A percentile compares a stretch with the other conserved stretches of the same genome.
These are phyloP conservation scores for Fraxinus americana DNA, from an alignment of 257 asterid species.

Conservation along the genomic window DNA sequence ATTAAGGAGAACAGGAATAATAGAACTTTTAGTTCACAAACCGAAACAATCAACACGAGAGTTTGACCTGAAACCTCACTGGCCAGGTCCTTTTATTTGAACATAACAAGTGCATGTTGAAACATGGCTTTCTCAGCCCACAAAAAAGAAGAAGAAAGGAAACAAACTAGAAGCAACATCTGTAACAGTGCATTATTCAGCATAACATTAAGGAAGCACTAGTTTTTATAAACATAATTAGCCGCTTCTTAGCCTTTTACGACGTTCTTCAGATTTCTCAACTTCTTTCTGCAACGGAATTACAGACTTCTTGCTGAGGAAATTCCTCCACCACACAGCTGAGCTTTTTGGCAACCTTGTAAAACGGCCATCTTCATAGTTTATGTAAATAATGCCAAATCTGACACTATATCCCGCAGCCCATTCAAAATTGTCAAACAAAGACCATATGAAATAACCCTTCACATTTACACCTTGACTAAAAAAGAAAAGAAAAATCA, in stretches of 20 bases:
- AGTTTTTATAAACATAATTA: too few species aligned
- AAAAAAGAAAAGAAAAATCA: conserved; percentile 8
- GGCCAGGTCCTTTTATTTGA: too few species aligned
- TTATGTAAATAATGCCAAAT: conserved; percentile 43
- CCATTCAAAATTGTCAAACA: conserved; percentile 59
- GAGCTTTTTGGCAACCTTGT: conserved; percentile 45
- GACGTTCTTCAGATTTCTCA: background rate
- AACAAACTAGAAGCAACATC: too few species aligned
- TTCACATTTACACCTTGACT: conserved; percentile 36
- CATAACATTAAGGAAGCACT: too few species aligned
- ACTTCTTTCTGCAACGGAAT: background rate
- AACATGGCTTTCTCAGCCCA: too few species aligned
- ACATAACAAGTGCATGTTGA: too few species aligned
- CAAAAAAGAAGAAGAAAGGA: too few species aligned
- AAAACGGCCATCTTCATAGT: conserved; percentile 27
- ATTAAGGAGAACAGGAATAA: too few species aligned
- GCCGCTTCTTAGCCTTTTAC: too few species aligned
- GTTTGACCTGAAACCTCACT: background rate
- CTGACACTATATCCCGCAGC: conserved; percentile 35
- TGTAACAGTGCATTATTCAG: too few species aligned
- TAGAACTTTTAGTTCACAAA: too few species aligned
- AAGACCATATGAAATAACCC: conserved; percentile 61
- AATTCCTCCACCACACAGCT: conserved; percentile 42
- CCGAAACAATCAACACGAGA: too few species aligned
- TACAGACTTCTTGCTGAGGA: conserved; percentile 15